Conservation (phyloP, 2,329 filamentous ascomycete species). For the Ceratocystiopsis minuta region DNA sequence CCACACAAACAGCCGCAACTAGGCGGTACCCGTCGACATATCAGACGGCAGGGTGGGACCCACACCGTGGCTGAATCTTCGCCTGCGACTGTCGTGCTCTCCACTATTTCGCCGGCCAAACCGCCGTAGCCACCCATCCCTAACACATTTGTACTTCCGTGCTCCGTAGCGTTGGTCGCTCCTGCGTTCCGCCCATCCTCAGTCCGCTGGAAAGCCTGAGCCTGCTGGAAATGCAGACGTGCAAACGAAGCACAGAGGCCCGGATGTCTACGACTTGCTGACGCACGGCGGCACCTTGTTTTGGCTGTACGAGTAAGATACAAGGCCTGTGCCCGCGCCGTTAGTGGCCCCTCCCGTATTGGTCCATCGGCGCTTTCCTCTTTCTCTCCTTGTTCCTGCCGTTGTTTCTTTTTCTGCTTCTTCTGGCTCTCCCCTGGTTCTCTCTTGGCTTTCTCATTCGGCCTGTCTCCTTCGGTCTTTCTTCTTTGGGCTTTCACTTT, state of each 20-base stretch:
- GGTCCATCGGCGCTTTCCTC: neutral
- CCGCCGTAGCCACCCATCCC: slow-evolving; percentile 27
- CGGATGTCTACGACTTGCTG: too few relatives aligned
- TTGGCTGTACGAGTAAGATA: neutral
- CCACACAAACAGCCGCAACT: too few relatives aligned
- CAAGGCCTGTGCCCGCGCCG: neutral
- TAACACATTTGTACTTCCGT: slow-evolving; percentile 1
- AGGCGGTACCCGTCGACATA: too few relatives aligned
- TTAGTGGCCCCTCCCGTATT: neutral
- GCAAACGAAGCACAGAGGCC: too few relatives aligned
- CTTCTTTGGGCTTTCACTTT: neutral
- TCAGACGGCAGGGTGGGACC: slow-evolving; percentile 1
- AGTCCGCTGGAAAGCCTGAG: too few relatives aligned
- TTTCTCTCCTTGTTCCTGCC: neutral
- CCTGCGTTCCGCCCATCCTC: too few relatives aligned
- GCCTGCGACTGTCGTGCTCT: slow-evolving; percentile 13
- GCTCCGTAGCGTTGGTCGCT: slow-evolving; percentile 3
- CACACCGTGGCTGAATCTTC: slow-evolving; percentile 8
- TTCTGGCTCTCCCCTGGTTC: neutral
- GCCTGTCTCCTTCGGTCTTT: neutral
- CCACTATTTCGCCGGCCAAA: slow-evolving; percentile 43
- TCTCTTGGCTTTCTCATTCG: neutral
- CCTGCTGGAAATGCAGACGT: too few relatives aligned
- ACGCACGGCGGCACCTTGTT: too few relatives aligned
- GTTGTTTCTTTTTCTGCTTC: neutral